Conservation (phyloP, 176 grass and related monocot species). For the maize (Zea mays) region DNA sequence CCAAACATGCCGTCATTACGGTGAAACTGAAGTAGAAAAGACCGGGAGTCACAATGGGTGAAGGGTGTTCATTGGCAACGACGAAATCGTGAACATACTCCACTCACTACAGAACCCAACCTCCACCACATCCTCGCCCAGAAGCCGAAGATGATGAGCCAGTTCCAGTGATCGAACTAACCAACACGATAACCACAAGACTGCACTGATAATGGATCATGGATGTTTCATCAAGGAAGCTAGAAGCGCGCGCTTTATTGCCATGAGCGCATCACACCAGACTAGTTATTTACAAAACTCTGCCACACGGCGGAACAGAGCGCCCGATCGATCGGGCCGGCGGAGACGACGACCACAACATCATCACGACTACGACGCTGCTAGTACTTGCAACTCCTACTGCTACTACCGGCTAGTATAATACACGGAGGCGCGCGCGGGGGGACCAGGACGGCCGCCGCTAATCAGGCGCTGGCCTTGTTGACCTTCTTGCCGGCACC, state of each 20-base stretch:
- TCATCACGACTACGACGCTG: not conserved
- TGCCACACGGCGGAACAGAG: not conserved
- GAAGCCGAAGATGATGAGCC: not conserved
- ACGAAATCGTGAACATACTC: too few relatives aligned
- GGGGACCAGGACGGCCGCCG: not conserved
- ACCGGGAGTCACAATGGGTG: too few relatives aligned
- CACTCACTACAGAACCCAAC: too few relatives aligned
- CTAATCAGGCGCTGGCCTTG: constrained; percentile 56
- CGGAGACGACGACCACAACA: not conserved
- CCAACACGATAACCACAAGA: too few relatives aligned
- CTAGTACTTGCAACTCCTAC: not conserved
- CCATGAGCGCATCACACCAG: not conserved
- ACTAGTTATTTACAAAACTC: constrained; percentile 27
- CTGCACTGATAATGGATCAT: too few relatives aligned
- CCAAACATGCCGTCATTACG: too few relatives aligned
- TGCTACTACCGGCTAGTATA: not conserved
- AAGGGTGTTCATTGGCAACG: too few relatives aligned
- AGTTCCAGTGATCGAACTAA: too few relatives aligned
- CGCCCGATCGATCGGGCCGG: not conserved
- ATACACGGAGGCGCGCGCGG: not conserved
- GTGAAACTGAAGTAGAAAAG: too few relatives aligned
- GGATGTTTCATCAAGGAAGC: not conserved
- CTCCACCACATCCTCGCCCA: too few relatives aligned
- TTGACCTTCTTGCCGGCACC: constrained; percentile 43
- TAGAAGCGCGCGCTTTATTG: constrained; percentile 23